A percentile compares a stretch with the other conserved stretches of the same genome.
Conservation (phyloP, 257 asterid species). For the Plantago ovata region DNA sequence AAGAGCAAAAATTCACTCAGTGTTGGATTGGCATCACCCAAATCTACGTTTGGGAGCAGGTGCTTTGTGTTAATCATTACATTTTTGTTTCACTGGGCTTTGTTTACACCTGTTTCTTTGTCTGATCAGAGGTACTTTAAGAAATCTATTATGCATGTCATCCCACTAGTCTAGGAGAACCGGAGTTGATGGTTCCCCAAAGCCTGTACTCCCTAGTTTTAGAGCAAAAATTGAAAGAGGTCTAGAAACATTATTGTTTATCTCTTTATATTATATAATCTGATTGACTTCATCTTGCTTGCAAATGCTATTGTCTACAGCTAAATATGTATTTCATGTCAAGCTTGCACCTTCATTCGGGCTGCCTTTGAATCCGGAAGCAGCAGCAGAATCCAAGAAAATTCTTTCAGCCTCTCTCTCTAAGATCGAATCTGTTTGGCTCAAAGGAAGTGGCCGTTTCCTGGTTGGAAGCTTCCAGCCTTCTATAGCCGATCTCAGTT, state of each 20-base stretch:
- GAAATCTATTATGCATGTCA: too few species aligned
- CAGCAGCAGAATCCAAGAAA: slow-evolving; percentile 69
- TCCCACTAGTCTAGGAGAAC: not conserved
- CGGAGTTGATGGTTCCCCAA: not conserved
- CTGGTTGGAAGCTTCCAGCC: slow-evolving; percentile 72
- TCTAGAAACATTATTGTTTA: not conserved
- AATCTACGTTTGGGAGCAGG: slow-evolving; percentile 80
- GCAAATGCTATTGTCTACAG: slow-evolving; percentile 33
- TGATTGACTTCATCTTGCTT: slow-evolving; percentile 1
- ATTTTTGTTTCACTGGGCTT: not conserved
- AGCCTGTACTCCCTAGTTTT: not conserved
- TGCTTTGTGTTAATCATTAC: slow-evolving; percentile 16
- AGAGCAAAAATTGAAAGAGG: not conserved
- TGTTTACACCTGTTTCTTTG: not conserved
- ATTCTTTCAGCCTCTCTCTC: slow-evolving; percentile 54
- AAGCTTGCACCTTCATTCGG: slow-evolving; percentile 48
- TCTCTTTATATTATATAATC: too few species aligned
- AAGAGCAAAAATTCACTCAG: slow-evolving; percentile 76
- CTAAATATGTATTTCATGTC: slow-evolving; percentile 35
- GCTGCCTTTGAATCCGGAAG: slow-evolving; percentile 44
- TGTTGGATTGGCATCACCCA: slow-evolving; percentile 93
- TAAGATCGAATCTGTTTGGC: slow-evolving; percentile 64
- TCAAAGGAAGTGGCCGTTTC: slow-evolving; percentile 51
- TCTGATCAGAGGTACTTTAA: too few species aligned
- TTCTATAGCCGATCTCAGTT: slow-evolving; percentile 76